These are phyloP conservation scores for Gaeumannomyces tritici DNA, from an alignment of 2,329 filamentous ascomycete species.

Conservation along the genomic window DNA sequence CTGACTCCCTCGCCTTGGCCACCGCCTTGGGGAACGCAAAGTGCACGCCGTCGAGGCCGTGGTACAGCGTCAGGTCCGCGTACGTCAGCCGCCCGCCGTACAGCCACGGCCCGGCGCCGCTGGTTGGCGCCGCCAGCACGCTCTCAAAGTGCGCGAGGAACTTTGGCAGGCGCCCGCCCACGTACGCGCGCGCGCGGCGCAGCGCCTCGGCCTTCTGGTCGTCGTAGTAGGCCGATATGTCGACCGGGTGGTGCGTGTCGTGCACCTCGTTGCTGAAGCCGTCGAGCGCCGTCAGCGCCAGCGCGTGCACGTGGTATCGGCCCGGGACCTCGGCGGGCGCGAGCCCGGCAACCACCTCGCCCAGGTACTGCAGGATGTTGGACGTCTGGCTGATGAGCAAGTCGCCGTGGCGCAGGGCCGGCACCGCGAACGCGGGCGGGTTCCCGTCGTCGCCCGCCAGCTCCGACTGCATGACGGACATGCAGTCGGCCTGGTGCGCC, in stretches of 20 bases:
- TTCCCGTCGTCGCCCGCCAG: conserved; percentile 29
- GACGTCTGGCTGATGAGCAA: conserved; percentile 60
- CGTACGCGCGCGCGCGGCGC: conserved; percentile 46
- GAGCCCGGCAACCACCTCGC: conserved; percentile 37
- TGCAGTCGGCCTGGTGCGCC: conserved; percentile 36
- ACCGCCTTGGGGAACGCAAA: conserved; percentile 65
- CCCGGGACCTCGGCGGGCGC: conserved; percentile 30
- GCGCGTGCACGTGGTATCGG: conserved; percentile 49
- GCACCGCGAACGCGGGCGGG: conserved; percentile 57
- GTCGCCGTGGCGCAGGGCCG: conserved; percentile 52
- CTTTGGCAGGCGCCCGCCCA: conserved; percentile 57
- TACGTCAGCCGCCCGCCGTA: conserved; percentile 57
- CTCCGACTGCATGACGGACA: conserved; percentile 15
- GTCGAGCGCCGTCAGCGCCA: conserved; percentile 63
- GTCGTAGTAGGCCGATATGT: conserved; percentile 53
- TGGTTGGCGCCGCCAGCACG: conserved; percentile 33
- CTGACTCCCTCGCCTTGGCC: conserved; percentile 38
- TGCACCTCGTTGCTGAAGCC: conserved; percentile 61
- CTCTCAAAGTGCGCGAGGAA: conserved; percentile 63
- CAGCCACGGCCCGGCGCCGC: conserved; percentile 23
- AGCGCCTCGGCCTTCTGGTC: conserved; percentile 63
- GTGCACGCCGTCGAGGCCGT: conserved; percentile 49
- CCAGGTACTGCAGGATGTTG: conserved; percentile 65
- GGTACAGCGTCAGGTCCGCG: conserved; percentile 66
- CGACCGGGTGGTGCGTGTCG: conserved; percentile 67